Base-by-base conservation (phyloP, 768 basidiomycete species). In the Tremella yokohamensis region DNA sequence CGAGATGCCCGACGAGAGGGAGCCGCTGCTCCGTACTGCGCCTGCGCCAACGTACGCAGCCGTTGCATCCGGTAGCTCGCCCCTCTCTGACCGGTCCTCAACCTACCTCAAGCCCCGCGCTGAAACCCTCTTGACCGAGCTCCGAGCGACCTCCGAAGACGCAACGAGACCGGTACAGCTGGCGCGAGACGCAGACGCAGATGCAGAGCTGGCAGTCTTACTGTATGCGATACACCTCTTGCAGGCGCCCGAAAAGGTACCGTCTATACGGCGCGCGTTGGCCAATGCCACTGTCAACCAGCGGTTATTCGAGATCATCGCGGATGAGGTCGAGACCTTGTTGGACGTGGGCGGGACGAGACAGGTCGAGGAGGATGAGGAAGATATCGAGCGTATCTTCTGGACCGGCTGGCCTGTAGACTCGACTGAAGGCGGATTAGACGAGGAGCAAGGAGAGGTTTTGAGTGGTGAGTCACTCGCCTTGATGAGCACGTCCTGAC, bases 141-240 rank as follows among this genome's bases (percentile, higher is more conserved):
- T 34, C 29, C 29, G 29, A 34, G 11, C 29, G 11, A 11, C 11
- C 29, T 34, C 29, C 29, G 29, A 34, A 4, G 29, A 11, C 11
- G 29, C 29, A 34, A 6, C 29, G 6, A 34, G 4, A 34, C 29
- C 29, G 4, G 29, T 4, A 34, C 29, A 11, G 29, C 29, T 34
- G 29, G 29, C 11, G 29, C 29, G 11, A 34, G 29, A 34, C 29
- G 29, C 11, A 11, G 29, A 34, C 11, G 6, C 29, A 34, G 29
- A 52, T 29, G 29, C 44, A 9, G 54, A 58, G 11, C 47, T 65
- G 8, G 61, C 60, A 11, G 22, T 54, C 22, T 45, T 49, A 26
- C 29, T 66, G 16, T 66, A 66, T 38, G 58, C 64, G 15, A 34
- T 62, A 16, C 44, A 45, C 40, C 40, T 62, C 4, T 40, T 62